Base-by-base conservation (phyloP, 257 asterid species). In the Gentiana dahurica region DNA sequence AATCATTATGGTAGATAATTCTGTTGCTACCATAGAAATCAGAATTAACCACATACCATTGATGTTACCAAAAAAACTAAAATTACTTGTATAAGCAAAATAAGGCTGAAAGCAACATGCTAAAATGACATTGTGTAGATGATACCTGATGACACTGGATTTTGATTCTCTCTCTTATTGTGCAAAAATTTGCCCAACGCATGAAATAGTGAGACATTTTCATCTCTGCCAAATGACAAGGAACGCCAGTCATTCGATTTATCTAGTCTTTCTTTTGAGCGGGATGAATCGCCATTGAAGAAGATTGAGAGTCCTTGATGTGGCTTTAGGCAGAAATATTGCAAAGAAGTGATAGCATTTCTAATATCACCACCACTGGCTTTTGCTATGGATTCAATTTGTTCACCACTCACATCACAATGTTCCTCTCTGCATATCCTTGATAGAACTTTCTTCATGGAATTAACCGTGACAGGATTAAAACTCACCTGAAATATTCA, bases 121-220 rank as follows among this genome's bases (percentile, higher is more conserved):
- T 37, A 13, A 47, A 57, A 44, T 34, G 38, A 41, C 46, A 41
- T 3, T 41, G 6, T 41, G 45, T 41, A 41, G 9, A 41, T 70
- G 52, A 48, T 79, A 83, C 93, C 97, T 78, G 89, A 60, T 49
- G 73, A 55, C 60, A 41, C 66, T 70, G 64, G 46, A 61, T 50
- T 66, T 65, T 64, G 88, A 62, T 65, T 61, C 53, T 86, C 90
- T 50, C 98, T 80, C 77, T 91, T 91, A 76, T 91, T 91, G 81
- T 91, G 98, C 77, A 91, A 72, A 77, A 91, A 91, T 68, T 91
- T 91, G 32, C 98, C 98, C 75, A 91, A 55, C 62, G 96, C 98
- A 68, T 91, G 98, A 69, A 91, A 91, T 12, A 91, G 61, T 36
- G 95, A 84, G 50, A 91, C 78, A 10, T 82, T 82, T 48, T 83